Percentiles rank a stretch among this genome's conserved stretches.
phyloP scores from a whole-genome alignment of 2,329 filamentous ascomycete genomes.

The Diplocarpon mali region DNA sequence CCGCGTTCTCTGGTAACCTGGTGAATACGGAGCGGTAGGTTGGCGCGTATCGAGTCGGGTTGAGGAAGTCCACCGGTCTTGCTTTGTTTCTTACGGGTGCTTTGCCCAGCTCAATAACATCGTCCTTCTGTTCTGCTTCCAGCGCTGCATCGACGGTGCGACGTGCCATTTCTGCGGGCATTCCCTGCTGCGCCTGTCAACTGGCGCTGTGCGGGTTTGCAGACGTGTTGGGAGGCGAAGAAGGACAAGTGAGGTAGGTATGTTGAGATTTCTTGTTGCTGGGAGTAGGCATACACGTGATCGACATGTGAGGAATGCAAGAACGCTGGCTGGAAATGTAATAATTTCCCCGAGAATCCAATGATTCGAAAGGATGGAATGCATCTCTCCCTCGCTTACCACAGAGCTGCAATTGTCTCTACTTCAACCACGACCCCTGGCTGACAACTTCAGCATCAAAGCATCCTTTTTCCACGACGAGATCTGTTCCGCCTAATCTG shows the following conservation, averaged over 20 bases:
- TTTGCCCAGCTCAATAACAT: not conserved
- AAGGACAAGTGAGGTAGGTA: too few relatives aligned
- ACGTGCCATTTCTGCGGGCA: too few relatives aligned
- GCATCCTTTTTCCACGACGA: too few relatives aligned
- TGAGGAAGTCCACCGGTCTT: not conserved
- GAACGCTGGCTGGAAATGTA: not conserved
- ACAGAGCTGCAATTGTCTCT: too few relatives aligned
- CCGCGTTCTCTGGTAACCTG: not conserved
- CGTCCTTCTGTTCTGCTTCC: not conserved
- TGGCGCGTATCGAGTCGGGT: slow-evolving; percentile 7
- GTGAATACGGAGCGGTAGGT: slow-evolving; percentile 13
- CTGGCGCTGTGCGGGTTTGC: too few relatives aligned
- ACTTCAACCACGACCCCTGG: too few relatives aligned
- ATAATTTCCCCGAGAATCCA: not conserved
- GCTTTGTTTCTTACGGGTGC: not conserved
- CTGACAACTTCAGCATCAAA: too few relatives aligned
- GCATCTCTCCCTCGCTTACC: too few relatives aligned
- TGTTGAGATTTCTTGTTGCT: too few relatives aligned
- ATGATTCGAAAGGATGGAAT: not conserved
- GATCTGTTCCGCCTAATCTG: too few relatives aligned
- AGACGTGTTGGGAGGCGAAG: too few relatives aligned
- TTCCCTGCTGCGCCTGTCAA: too few relatives aligned
- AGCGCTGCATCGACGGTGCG: not conserved
- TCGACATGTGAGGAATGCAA: not conserved
- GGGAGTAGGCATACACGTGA: not conserved